These are phyloP conservation scores for Pseudogymnoascus sp. DNA, from an alignment of 2,329 filamentous ascomycete species.

Conservation along the genomic window DNA sequence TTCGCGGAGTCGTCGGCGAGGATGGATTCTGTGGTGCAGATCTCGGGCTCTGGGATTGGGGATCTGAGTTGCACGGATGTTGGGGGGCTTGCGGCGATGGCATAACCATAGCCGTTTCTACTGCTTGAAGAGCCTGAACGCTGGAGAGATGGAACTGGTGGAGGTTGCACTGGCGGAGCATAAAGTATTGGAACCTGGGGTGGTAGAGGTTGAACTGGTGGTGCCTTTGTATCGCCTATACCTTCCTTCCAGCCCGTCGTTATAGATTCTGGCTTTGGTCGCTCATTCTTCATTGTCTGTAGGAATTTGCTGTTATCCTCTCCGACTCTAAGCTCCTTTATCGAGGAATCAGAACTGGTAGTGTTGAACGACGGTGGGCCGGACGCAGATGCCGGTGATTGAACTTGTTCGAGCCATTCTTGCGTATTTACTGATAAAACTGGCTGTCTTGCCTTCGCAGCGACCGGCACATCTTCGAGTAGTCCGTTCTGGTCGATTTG, in stretches of 20 bases:
- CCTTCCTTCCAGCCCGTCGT: not conserved
- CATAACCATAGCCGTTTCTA: not conserved
- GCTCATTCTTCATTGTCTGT: conserved; percentile 24
- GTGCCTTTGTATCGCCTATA: not conserved
- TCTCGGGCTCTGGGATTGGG: conserved; percentile 8
- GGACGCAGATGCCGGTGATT: conserved; percentile 12
- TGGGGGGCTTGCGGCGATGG: not conserved
- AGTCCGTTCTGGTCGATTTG: conserved; percentile 49
- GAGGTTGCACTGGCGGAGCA: not conserved
- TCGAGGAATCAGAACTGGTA: conserved; percentile 14
- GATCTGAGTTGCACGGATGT: conserved; percentile 2
- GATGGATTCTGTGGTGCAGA: conserved; percentile 9
- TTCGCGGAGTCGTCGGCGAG: conserved; percentile 4
- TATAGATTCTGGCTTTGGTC: conserved; percentile 18
- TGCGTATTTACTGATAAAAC: conserved; percentile 20
- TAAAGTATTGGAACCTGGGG: not conserved
- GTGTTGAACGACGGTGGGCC: conserved; percentile 19
- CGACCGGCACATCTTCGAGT: conserved; percentile 38
- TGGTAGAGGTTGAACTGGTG: not conserved
- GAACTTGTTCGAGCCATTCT: conserved; percentile 20
- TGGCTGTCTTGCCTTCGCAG: conserved; percentile 25
- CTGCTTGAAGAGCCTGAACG: not conserved
- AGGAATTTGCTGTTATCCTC: conserved; percentile 29
- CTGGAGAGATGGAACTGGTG: not conserved
- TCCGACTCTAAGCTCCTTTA: conserved; percentile 22